Base-by-base conservation (phyloP, 208 protist species). In the Baffinella frigidus region DNA sequence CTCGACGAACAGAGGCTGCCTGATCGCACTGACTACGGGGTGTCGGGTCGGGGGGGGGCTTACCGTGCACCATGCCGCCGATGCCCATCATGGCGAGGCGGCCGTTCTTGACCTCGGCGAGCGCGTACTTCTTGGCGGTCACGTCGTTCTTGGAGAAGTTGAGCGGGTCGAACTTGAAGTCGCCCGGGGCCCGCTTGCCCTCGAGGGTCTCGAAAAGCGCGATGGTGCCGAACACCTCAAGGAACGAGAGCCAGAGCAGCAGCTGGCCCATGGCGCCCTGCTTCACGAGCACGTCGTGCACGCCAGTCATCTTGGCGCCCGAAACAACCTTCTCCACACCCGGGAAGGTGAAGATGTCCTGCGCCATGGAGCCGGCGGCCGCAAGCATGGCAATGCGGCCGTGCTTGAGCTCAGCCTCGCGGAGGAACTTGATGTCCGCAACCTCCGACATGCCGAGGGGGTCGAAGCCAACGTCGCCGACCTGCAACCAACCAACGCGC, bases 111-210 rank as follows among this genome's bases (percentile, higher is more conserved):
- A 90, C 48, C 83, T 90, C 83, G 20, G 45, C 17, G 30, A 73
- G 45, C 27, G 73, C 44, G 30, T 73, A 90, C 7, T 33, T 17
- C 83, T 90, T 74, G 64, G 35, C 35, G 77, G 77, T 87, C 77
- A 61, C 48, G 1, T 17, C 9, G 83, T 67, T 73, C 83, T 90
- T 90, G 51, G 33, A 30, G 61, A 90, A 90, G 51, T 30, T 30
- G 30, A 90, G 83, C 36, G 83, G 83, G 41, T 90, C 83, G 56
- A 90, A 90, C 83, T 90, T 90, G 83, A 90, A 90, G 83, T 90
- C 83, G 38, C 83, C 83, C 35, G 83, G 83, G 61, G 83, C 83
- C 4, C 83, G 83, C 83, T 90, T 90, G 83, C 83, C 83, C n/a
- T 90, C 83, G 27, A 90, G 61, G 61, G 83, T 90, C 83, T 90